Evolutionary conservation across 2,329 filamentous ascomycete genomes (phyloP).

Genomic region (Nigrospora sphaerica): DNA sequence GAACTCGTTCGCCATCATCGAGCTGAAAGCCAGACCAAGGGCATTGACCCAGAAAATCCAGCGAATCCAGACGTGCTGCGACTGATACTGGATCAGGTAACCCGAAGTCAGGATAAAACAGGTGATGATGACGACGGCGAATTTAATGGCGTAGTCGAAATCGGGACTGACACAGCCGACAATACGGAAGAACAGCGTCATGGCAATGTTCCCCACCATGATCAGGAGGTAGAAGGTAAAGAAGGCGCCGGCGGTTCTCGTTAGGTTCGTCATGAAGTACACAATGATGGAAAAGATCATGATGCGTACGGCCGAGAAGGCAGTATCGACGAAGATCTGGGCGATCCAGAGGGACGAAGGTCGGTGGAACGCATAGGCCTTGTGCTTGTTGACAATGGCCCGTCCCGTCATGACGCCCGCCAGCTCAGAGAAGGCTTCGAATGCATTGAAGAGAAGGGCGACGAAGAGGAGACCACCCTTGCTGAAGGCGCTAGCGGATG

Average conservation of each 20-base stretch:
- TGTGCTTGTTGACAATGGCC: constrained; percentile 76
- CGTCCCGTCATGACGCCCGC: constrained; percentile 69
- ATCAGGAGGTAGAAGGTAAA: constrained; percentile 71
- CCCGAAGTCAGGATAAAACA: constrained; percentile 76
- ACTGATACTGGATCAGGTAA: constrained; percentile 75
- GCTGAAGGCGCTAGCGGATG: constrained; percentile 66
- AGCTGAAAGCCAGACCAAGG: constrained; percentile 66
- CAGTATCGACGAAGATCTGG: constrained; percentile 72
- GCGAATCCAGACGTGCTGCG: constrained; percentile 66
- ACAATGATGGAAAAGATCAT: constrained; percentile 67
- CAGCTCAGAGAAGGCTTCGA: constrained; percentile 76
- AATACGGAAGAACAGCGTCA: constrained; percentile 73
- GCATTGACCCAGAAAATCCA: constrained; percentile 79
- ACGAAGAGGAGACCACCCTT: constrained; percentile 79
- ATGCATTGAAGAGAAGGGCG: constrained; percentile 77
- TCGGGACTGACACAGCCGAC: constrained; percentile 69
- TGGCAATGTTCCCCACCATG: constrained; percentile 59
- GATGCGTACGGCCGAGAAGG: constrained; percentile 65
- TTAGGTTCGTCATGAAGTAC: constrained; percentile 70
- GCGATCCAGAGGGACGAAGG: constrained; percentile 79
- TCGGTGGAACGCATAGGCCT: constrained; percentile 74
- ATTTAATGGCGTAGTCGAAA: constrained; percentile 81
- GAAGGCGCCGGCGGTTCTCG: constrained; percentile 65
- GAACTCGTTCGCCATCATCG: constrained; percentile 87
- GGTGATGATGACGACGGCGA: constrained; percentile 71